These are phyloP conservation scores for Clonostachys sp. DNA, from an alignment of 2,329 filamentous ascomycete genomes.

Conservation along the genomic window DNA sequence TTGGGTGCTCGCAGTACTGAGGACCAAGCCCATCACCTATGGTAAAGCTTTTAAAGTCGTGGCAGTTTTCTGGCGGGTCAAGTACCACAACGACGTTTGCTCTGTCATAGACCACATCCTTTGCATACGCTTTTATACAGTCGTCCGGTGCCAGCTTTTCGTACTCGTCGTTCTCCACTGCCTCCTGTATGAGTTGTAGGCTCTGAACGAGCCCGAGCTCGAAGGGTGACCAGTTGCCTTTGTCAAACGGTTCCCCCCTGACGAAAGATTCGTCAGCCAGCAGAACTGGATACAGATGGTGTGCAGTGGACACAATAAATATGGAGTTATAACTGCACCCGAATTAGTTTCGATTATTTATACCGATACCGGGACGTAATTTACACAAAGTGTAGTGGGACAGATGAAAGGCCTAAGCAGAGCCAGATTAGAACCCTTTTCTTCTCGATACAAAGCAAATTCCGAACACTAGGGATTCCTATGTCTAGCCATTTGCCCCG, in stretches of 20 bases:
- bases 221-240: no score
- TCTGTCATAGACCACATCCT: not conserved
- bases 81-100: not conserved
- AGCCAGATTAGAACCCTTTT: no score
- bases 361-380: not conserved
- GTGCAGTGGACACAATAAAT: not conserved
- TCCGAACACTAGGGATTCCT: slow-evolving; percentile 12
- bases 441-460: not conserved
- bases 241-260: no score
- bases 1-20: not conserved
- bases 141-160: not conserved
- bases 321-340: not conserved
- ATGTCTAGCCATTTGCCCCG: slow-evolving; percentile 10
- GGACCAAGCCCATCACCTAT: no score
- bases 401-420: not conserved
- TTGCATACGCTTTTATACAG: not conserved
- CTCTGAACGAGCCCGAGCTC: no score
- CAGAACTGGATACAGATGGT: not conserved
- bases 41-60: not conserved
- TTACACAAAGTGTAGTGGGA: not conserved
- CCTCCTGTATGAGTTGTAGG: no score
- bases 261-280: not conserved
- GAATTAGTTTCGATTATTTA: not conserved
- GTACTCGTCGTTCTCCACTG: no score
- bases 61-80: not conserved